Percentiles rank a stretch among this genome's conserved stretches.
Conservation (phyloP, 1,284 basidiomycete species). For the Phlebopus sp. region DNA sequence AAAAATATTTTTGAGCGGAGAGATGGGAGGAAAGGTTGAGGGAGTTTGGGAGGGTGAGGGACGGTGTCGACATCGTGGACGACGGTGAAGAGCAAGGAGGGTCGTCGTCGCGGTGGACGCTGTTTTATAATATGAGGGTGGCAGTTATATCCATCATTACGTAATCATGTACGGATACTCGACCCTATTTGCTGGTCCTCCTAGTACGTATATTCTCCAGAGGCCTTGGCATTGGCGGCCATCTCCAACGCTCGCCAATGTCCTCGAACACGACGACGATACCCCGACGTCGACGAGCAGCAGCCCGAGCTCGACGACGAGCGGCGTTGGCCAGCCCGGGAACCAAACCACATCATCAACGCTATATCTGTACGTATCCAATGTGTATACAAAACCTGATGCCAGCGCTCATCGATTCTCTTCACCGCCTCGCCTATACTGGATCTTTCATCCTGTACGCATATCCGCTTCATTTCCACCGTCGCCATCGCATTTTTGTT, state of each 20-base stretch:
- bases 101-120: slow-evolving; percentile 2
- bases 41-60: slow-evolving; percentile 46
- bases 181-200: no score
- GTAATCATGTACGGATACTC: slow-evolving; percentile 1
- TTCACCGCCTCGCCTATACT: slow-evolving; percentile 8
- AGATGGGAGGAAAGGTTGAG: slow-evolving; percentile 71
- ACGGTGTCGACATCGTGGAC: slow-evolving; percentile 17
- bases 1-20: slow-evolving; percentile 80
- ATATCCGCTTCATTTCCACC: no score
- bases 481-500: no score
- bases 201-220: no score
- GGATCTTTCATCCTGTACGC: no score
- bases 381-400: background rate
- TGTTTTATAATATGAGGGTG: background rate
- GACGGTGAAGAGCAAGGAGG: slow-evolving; percentile 13
- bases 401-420: slow-evolving; percentile 9
- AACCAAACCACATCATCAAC: slow-evolving; percentile 28
- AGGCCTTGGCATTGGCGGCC: background rate
- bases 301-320: slow-evolving; percentile 4
- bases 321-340: background rate
- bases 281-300: background rate
- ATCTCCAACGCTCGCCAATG: background rate
- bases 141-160: slow-evolving; percentile 4
- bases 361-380: slow-evolving; percentile 36
- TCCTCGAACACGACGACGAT: background rate